Evolutionary conservation across 192 early-diverging fungal species (phyloP), one percentile per base, ranked within the genome.

Genomic region (Spizellomyces sp.): DNA sequence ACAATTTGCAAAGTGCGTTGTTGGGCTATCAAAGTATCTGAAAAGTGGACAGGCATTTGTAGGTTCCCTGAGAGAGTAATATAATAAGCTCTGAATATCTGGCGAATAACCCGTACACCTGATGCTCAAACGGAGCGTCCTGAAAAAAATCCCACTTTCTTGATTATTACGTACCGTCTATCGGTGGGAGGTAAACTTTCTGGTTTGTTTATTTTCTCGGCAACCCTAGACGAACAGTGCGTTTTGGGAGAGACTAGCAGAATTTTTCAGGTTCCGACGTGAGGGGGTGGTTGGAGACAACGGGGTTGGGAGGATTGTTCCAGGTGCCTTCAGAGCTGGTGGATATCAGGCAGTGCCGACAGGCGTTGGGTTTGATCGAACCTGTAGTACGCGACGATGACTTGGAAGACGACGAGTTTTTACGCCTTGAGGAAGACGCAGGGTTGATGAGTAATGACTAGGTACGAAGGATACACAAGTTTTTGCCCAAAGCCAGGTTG

Each of bases 401-500:
- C 42, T 27, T 61, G 5, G 60, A 75, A 27, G 63, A 64, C 41
- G 74, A 67, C 9, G 45, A 14, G 43, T 75, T 69, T 64, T 44
- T 62, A 48, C 7, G 52, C 21, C 58, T 63, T 47, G 74, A 75
- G 50, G 74, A 62, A 15, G 74, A 75, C 67, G 74, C 74, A 12
- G 42, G 69, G 47, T 45, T 75, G 14, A 52, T 75, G 67, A 54
- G n/a, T 46, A 47, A 69, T 57, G 74, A 75, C 2, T 60, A 75
- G 54, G 69, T 75, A 54, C 21, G 68, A 9, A 41, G 58, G 58
- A 60, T 70, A n/a, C 5, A 70, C 68, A 9, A 70, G 44, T 19
- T 61, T 60, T 27, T n/a, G 58, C 19, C 1, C 12, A 27, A 15
- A 27, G 15, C 9, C 48, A 56, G 46, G 65, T 67, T 64, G 63